Conservation (phyloP, 495 filamentous ascomycete species). For the Podospora sp. region DNA sequence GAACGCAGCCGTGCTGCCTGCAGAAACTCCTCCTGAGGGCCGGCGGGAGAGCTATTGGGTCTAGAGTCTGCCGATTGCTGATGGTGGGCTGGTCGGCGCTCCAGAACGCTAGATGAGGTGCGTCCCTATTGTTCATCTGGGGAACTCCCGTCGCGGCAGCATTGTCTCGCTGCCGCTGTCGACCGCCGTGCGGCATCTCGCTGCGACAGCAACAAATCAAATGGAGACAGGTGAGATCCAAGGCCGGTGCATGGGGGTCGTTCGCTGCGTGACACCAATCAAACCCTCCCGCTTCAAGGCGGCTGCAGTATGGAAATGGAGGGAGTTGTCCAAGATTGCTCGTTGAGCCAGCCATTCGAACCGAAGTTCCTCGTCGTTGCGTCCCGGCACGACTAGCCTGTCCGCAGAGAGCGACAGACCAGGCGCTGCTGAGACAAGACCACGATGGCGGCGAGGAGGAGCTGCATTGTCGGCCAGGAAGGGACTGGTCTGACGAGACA, state of each 20-base stretch:
- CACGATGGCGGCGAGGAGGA: neutral
- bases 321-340: neutral
- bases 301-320: neutral
- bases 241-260: neutral
- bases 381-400: neutral
- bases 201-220: conserved; percentile 2
- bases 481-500: conserved; percentile 3
- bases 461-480: conserved; percentile 16
- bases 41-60: neutral
- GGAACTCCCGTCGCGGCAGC: neutral
- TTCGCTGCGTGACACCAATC: neutral
- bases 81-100: neutral
- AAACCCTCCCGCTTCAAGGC: neutral
- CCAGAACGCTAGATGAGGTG: no score
- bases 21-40: neutral
- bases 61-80: neutral
- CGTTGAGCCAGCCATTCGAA: neutral
- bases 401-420: neutral
- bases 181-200: neutral
- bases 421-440: conserved; percentile 2
- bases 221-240: neutral
- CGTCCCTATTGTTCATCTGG: neutral
- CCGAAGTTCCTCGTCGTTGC: neutral
- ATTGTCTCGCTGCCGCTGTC: neutral
- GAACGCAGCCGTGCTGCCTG: neutral